Percentiles rank a stretch among this genome's conserved stretches.
phyloP scores from a whole-genome alignment of 1,284 basidiomycete species.

The Fistulinella staudtii region DNA sequence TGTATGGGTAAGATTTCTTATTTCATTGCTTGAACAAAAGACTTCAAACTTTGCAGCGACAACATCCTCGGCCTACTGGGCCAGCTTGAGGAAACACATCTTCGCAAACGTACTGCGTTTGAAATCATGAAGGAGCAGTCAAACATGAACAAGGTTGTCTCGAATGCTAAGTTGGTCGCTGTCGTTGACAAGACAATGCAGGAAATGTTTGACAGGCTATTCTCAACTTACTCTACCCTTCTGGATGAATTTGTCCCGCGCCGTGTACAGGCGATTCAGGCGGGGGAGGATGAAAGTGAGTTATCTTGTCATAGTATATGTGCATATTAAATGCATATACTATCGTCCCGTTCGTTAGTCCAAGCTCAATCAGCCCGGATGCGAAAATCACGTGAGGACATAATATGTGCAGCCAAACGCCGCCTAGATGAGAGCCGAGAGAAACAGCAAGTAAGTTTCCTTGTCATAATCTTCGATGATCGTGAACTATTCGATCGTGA shows the following conservation, averaged over 20 bases:
- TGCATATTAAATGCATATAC: constrained; percentile 8
- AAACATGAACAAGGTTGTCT: constrained; percentile 19
- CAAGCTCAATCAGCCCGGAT: constrained; percentile 32
- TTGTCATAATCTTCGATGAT: not conserved
- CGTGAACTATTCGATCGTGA: not conserved
- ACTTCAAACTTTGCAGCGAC: constrained; percentile 20
- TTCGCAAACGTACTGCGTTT: constrained; percentile 9
- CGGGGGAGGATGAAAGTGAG: constrained; percentile 38
- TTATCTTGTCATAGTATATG: constrained; percentile 1
- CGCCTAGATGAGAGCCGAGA: constrained; percentile 41
- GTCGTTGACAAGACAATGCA: constrained; percentile 19
- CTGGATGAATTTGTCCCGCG: constrained; percentile 37
- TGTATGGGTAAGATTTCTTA: constrained; percentile 25
- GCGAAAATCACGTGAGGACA: constrained; percentile 36
- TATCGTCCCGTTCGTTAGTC: constrained; percentile 25
- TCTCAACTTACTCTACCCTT: constrained; percentile 31
- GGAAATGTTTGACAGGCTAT: constrained; percentile 33
- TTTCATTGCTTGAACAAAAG: not conserved
- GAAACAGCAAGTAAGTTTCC: constrained; percentile 35
- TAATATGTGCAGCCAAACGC: constrained; percentile 36
- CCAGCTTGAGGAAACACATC: constrained; percentile 24
- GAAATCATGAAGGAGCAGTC: constrained; percentile 9
- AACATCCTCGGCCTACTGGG: constrained; percentile 17
- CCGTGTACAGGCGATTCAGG: constrained; percentile 34
- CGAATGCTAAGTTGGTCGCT: not conserved